Conservation (phyloP, 192 early-diverging fungal species). For the Phycomyces blakesleeanus region DNA sequence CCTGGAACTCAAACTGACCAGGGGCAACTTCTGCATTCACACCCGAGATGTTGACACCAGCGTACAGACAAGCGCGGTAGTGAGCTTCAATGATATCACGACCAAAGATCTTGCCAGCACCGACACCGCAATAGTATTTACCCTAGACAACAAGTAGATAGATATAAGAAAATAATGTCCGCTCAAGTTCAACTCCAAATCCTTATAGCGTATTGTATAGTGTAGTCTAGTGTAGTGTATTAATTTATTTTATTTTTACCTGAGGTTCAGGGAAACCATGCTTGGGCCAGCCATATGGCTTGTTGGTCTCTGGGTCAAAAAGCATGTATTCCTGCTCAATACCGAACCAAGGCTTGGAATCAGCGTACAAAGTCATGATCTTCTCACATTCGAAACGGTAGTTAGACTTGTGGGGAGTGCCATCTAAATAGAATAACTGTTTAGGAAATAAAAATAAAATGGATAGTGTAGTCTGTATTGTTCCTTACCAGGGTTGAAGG, state of each 20-base stretch:
- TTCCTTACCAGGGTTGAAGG: conserved; percentile 38
- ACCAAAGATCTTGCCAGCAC: conserved; percentile 47
- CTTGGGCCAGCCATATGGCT: conserved; percentile 54
- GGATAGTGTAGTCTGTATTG: too few relatives aligned
- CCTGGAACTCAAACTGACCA: conserved; percentile 56
- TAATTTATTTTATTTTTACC: too few relatives aligned
- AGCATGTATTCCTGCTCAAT: conserved; percentile 58
- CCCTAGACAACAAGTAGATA: conserved; percentile 1
- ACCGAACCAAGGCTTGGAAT: conserved; percentile 49
- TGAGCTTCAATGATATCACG: conserved; percentile 60
- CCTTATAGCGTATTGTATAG: too few relatives aligned
- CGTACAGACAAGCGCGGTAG: conserved; percentile 52
- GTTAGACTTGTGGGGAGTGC: conserved; percentile 52
- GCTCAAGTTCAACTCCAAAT: too few relatives aligned
- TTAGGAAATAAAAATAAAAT: too few relatives aligned
- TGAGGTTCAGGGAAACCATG: conserved; percentile 53
- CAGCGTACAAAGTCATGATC: conserved; percentile 39
- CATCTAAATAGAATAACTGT: conserved; percentile 31
- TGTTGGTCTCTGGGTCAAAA: conserved; percentile 40
- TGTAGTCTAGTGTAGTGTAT: too few relatives aligned
- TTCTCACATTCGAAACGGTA: conserved; percentile 40
- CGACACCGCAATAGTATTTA: conserved; percentile 56
- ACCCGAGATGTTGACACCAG: conserved; percentile 49
- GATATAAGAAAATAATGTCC: too few relatives aligned
- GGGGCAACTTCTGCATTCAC: conserved; percentile 45